Evolutionary conservation across 352 stramenopile species (phyloP).

Genomic region (Globisporangium paddicum): DNA sequence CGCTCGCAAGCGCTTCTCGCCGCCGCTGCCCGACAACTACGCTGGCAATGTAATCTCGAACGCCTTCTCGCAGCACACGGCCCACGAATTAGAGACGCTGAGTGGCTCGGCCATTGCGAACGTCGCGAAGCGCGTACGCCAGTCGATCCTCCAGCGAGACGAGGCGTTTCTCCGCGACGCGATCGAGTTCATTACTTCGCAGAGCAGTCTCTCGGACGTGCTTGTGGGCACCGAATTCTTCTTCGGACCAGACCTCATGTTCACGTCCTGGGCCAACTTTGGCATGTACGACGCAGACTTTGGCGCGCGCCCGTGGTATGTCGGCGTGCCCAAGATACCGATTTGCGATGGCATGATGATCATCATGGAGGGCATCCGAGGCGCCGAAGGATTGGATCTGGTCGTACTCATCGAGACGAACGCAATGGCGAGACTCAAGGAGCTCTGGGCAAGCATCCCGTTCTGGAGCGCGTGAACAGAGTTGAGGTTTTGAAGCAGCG

Average conservation of each 20-base stretch:
- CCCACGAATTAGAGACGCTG: conserved; percentile 18
- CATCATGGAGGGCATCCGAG: conserved; percentile 39
- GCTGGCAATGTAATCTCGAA: conserved; percentile 56
- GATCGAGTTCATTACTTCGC: conserved; percentile 38
- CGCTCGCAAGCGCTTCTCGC: conserved; percentile 32
- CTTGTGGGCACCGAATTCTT: conserved; percentile 39
- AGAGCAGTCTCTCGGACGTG: conserved; percentile 27
- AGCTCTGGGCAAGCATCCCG: too few species aligned
- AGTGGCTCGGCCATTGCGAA: conserved; percentile 14
- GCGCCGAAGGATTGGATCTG: conserved; percentile 30
- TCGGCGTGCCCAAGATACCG: conserved; percentile 24
- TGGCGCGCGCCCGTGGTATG: conserved; percentile 32
- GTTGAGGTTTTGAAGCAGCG: too few species aligned
- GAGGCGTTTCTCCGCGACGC: conserved; percentile 40
- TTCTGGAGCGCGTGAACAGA: too few species aligned
- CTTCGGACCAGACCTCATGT: conserved; percentile 49
- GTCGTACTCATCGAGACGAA: conserved; percentile 34
- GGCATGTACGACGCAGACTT: conserved; percentile 64
- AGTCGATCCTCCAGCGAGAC: conserved; percentile 35
- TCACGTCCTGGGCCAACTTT: conserved; percentile 53
- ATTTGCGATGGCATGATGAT: conserved; percentile 39
- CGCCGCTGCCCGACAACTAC: conserved; percentile 38
- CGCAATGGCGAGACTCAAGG: too few species aligned
- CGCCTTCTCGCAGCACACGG: conserved; percentile 31
- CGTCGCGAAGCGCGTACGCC: conserved; percentile 33